Evolutionary conservation across 345 rosid genomes (phyloP), one percentile per base, ranked within the genome.

Genomic region (Reutealis trisperma): DNA sequence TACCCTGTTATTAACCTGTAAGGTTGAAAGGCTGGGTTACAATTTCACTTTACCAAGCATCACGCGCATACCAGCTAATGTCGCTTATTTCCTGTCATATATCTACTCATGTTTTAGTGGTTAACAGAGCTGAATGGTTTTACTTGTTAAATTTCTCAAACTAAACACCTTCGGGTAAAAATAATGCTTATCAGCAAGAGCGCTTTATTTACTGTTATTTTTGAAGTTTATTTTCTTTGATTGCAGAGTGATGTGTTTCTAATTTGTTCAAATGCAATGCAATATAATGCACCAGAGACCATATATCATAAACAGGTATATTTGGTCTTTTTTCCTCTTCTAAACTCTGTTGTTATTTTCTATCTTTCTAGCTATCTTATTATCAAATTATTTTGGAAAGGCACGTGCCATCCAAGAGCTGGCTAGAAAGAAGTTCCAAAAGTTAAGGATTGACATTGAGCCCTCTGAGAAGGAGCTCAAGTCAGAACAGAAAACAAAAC

Each of bases 231-330:
- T 61, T 81, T 77, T 83, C 63, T 84, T 84, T 18, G 16, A 71
- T 13, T 81, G 80, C 84, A 81, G 84, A 77, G 61, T 42, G 84
- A 81, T 73, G 71, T 81, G 25, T 77, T 77, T 72, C 64, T 81
- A 54, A 81, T 81, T 21, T 77, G 84, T 32, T 66, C 75, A 6
- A 81, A 81, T 47, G 84, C 84, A 66, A 81, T 81, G 84, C 77
- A 81, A 25, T 81, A 81, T 32, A 81, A 81, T 77, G 64, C 81
- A 15, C 57, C 84, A 5, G 84, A 81, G 37, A 81, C 84, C 71
- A 73, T 81, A 67, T 81, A 77, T 55, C 71, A 58, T 77, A 60
- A 72, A 55, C 81, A 81, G 81, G 84, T 81, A 73, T 22, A 49
- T 18, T 82, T 30, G 61, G 54, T 16, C 54, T 37, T 41, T 22